Evolutionary conservation across 1,284 basidiomycete species (phyloP).

Genomic region (Erythrobasidium hasegawianum): DNA sequence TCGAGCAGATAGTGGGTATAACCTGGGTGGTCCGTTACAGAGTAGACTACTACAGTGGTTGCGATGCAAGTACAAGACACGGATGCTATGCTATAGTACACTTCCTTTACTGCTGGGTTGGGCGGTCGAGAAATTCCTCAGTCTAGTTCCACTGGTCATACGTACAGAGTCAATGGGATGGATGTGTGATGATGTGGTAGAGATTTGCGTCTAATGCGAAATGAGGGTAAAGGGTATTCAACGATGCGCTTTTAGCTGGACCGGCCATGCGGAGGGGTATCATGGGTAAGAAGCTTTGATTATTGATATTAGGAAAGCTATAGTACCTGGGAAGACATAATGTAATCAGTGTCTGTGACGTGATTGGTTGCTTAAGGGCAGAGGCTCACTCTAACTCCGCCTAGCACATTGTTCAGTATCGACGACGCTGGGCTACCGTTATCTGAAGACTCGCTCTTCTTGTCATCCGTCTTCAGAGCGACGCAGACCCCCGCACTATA

Average conservation of each 20-base stretch:
- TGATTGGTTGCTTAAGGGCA: too few species aligned
- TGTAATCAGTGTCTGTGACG: too few species aligned
- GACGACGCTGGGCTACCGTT: not conserved
- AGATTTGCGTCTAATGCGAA: too few species aligned
- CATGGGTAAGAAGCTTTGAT: not conserved
- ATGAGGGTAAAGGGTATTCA: not conserved
- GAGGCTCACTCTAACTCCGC: not conserved
- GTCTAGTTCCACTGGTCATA: too few species aligned
- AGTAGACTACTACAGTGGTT: too few species aligned
- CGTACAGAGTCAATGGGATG: too few species aligned
- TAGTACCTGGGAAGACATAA: not conserved
- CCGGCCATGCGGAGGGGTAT: not conserved
- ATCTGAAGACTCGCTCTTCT: slow-evolving; percentile 1
- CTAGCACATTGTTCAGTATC: slow-evolving; percentile 5
- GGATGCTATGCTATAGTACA: slow-evolving; percentile 3
- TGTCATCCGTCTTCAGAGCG: slow-evolving; percentile 2
- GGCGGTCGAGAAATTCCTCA: too few species aligned
- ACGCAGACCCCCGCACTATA: slow-evolving; percentile 21
- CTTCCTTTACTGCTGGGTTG: too few species aligned
- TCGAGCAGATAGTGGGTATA: not conserved
- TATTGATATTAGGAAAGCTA: too few species aligned
- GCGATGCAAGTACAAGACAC: not conserved
- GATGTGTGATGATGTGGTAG: too few species aligned
- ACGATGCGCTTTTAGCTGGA: slow-evolving; percentile 5
- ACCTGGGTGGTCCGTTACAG: too few species aligned